phyloP scores from a whole-genome alignment of 2,329 filamentous ascomycete genomes.

The Fusarium floridanum region DNA sequence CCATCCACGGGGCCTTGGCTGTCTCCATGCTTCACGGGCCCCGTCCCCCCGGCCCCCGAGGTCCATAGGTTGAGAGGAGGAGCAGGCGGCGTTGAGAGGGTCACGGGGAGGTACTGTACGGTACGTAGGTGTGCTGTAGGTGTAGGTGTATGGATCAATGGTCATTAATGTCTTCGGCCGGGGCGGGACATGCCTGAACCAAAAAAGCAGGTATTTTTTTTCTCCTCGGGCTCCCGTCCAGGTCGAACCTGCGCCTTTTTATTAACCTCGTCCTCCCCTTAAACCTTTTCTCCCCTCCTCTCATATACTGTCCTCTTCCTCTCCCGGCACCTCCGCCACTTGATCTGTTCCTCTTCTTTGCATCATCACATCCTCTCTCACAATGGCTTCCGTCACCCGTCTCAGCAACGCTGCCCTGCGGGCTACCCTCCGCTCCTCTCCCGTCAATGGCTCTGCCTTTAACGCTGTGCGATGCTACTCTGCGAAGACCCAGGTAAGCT shows the following conservation, averaged over 20 bases:
- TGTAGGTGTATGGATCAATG: background rate
- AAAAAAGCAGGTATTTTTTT: conserved; percentile 37
- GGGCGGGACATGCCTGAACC: conserved; percentile 11
- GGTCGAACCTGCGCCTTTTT: conserved; percentile 42
- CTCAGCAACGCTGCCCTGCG: conserved; percentile 85
- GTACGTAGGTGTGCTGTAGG: background rate
- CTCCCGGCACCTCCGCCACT: conserved; percentile 50
- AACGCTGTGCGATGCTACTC: conserved; percentile 92
- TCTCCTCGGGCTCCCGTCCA: conserved; percentile 25
- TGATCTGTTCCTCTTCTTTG: conserved; percentile 42
- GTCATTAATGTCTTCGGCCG: conserved; percentile 8
- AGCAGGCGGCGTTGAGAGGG: conserved; percentile 1
- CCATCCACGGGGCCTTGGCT: conserved; percentile 5
- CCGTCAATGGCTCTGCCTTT: conserved; percentile 80
- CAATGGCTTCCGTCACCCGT: conserved; percentile 88
- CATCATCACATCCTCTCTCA: conserved; percentile 50
- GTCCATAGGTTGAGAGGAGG: conserved; percentile 31
- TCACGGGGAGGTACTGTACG: background rate
- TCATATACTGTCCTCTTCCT: conserved; percentile 51
- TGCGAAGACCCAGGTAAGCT: conserved; percentile 84
- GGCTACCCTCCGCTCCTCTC: conserved; percentile 76
- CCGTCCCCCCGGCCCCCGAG: conserved; percentile 40
- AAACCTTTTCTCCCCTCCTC: conserved; percentile 51
- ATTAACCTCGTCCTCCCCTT: conserved; percentile 31
- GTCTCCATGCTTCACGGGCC: conserved; percentile 34